A percentile compares a stretch with the other conserved stretches of the same genome.
phyloP scores from a whole-genome alignment of 768 basidiomycete species.

The Chalciporus pseudorubinellus region DNA sequence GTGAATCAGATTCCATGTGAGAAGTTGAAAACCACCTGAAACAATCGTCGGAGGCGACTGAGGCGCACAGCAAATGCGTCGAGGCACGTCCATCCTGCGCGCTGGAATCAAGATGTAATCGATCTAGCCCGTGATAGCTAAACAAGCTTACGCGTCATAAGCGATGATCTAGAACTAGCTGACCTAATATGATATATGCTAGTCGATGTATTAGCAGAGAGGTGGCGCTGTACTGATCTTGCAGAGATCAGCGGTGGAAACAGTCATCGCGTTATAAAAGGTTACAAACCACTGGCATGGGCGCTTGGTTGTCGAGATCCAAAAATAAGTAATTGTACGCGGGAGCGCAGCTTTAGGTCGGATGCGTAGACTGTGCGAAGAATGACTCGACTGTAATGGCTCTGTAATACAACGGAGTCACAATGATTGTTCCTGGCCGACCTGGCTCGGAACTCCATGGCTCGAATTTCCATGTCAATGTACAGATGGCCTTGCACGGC shows the following conservation, averaged over 20 bases:
- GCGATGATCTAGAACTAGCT: conserved; percentile 13
- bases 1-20: conserved; percentile 21
- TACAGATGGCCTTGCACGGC: conserved; percentile 25
- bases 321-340: conserved; percentile 15
- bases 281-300: too few species aligned
- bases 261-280: conserved; percentile 5
- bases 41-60: conserved; percentile 12
- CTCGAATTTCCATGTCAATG: conserved; percentile 16
- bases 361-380: conserved; percentile 8
- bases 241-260: conserved; percentile 20
- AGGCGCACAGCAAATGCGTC: conserved; percentile 20
- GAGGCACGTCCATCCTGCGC: neutral
- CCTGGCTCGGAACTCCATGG: conserved; percentile 8
- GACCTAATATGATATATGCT: conserved; percentile 4
- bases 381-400: conserved; percentile 15
- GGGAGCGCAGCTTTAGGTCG: conserved; percentile 4
- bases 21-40: conserved; percentile 12
- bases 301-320: conserved; percentile 6
- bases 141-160: neutral
- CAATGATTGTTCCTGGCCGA: conserved; percentile 26
- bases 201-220: too few species aligned
- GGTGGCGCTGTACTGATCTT: conserved; percentile 2
- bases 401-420: conserved; percentile 6
- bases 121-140: too few species aligned
- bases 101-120: neutral